Evolutionary conservation across 1,284 basidiomycete genomes (phyloP).

Genomic region (Schizophyllum commune): DNA sequence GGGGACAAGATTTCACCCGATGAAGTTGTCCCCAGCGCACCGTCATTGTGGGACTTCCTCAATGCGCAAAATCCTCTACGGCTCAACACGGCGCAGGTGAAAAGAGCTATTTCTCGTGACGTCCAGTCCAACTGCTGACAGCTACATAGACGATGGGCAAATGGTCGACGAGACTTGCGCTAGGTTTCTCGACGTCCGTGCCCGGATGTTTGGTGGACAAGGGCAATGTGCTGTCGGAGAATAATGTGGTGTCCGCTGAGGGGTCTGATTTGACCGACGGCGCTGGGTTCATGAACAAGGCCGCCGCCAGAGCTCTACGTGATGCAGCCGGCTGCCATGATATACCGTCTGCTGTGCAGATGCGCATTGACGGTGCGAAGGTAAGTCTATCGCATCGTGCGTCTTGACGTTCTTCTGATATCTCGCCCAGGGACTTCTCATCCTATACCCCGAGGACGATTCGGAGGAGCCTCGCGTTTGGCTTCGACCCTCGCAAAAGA

Average conservation of each 20-base stretch:
- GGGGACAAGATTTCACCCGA: constrained; percentile 12
- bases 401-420: not conserved
- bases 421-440: constrained; percentile 32
- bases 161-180: constrained; percentile 30
- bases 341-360: constrained; percentile 42
- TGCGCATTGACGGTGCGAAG: constrained; percentile 33
- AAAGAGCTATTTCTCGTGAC: not conserved
- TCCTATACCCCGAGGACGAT: constrained; percentile 27
- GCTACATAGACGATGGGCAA: constrained; percentile 37
- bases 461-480: constrained; percentile 26
- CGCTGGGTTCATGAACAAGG: constrained; percentile 37
- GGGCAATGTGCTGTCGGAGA: constrained; percentile 15
- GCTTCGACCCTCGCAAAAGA: constrained; percentile 40
- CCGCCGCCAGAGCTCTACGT: constrained; percentile 25
- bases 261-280: constrained; percentile 49
- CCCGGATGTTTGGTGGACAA: constrained; percentile 21
- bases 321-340: constrained; percentile 27
- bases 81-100: constrained; percentile 21
- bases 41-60: constrained; percentile 23
- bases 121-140: not conserved
- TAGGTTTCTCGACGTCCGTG: constrained; percentile 23
- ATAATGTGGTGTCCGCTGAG: constrained; percentile 13
- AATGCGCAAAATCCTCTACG: constrained; percentile 25
- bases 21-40: constrained; percentile 11
- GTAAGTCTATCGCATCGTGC: not conserved